Evolutionary conservation across 2,329 filamentous ascomycete species (phyloP).

Genomic region (Zymoseptoria tritici): DNA sequence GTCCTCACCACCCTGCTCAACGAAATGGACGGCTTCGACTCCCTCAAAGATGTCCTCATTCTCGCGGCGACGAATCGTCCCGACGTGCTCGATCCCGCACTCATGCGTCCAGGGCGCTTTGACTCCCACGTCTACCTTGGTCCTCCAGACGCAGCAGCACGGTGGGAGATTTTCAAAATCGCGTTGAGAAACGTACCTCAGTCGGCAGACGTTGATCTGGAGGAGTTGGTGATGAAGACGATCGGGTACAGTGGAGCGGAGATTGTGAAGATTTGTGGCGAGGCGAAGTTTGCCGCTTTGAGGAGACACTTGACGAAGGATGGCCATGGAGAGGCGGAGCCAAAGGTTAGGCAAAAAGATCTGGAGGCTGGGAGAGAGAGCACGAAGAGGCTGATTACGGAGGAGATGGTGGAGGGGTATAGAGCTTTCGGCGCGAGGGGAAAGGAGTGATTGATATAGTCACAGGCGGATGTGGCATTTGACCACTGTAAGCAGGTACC

Average conservation of each 20-base stretch:
- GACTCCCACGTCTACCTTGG: constrained; percentile 81
- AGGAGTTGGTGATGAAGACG: constrained; percentile 54
- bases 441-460: neutral
- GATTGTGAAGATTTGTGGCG: constrained; percentile 52
- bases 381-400: constrained; percentile 52
- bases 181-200: constrained; percentile 57
- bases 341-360: constrained; percentile 35
- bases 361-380: constrained; percentile 36
- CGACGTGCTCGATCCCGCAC: constrained; percentile 73
- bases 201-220: constrained; percentile 56
- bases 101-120: constrained; percentile 79
- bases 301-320: constrained; percentile 11
- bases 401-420: constrained; percentile 51
- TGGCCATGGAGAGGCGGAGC: constrained; percentile 27
- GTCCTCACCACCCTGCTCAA: constrained; percentile 84
- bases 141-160: constrained; percentile 64
- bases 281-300: constrained; percentile 24
- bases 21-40: constrained; percentile 92
- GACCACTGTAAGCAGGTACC: too few species aligned
- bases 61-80: constrained; percentile 89
- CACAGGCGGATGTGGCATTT: neutral
- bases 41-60: constrained; percentile 73
- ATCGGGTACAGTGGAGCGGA: constrained; percentile 84
- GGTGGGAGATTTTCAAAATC: constrained; percentile 68
- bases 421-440: constrained; percentile 37